phyloP scores from a whole-genome alignment of 495 filamentous ascomycete genomes.

The Hypoxylon rickii region DNA sequence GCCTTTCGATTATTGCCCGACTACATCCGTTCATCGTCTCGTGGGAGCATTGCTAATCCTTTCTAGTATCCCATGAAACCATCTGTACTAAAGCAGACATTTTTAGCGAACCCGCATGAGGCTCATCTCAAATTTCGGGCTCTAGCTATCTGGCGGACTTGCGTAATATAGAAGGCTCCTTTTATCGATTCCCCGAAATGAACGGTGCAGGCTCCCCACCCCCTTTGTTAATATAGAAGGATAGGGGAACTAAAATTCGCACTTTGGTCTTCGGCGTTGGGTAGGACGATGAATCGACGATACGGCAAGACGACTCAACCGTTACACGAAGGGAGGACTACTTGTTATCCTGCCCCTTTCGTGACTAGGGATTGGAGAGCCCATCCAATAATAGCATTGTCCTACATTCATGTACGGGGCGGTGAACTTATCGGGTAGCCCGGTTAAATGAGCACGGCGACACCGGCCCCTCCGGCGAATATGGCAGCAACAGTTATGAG shows the following conservation, averaged over 20 bases:
- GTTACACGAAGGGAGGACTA: background rate
- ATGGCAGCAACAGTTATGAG: constrained; percentile 55
- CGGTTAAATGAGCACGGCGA: constrained; percentile 14
- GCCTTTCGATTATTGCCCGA: constrained; percentile 14
- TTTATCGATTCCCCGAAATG: background rate
- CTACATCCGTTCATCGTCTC: constrained; percentile 6
- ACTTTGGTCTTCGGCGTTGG: background rate
- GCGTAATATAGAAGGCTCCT: background rate
- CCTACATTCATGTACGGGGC: background rate
- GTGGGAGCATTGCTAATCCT: constrained; percentile 13
- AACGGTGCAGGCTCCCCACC: constrained; percentile 3
- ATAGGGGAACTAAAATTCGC: background rate
- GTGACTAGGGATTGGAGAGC: background rate
- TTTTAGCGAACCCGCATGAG: background rate
- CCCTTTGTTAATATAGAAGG: background rate
- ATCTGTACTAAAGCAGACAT: too few species aligned
- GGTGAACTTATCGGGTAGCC: background rate
- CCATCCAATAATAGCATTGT: background rate
- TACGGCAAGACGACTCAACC: background rate
- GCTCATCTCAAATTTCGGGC: background rate
- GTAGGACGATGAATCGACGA: background rate
- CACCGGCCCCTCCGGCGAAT: constrained; percentile 50
- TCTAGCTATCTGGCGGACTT: constrained; percentile 5
- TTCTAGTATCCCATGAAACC: constrained; percentile 9
- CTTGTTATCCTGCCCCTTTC: background rate